phyloP scores from a whole-genome alignment of 164 flowering plant genomes.

The Malania oleifera region DNA sequence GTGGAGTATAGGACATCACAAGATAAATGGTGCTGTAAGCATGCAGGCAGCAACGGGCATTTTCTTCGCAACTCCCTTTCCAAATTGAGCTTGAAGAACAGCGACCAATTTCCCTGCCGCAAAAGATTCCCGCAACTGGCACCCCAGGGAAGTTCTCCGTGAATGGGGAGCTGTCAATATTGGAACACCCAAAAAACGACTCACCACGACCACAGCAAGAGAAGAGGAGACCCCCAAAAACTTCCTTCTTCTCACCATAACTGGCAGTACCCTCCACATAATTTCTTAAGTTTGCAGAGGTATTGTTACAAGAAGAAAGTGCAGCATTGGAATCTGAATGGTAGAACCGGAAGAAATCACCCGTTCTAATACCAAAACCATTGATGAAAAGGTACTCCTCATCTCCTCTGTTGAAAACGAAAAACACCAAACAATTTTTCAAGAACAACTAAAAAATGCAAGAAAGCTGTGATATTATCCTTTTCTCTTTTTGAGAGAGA shows the following conservation, averaged over 20 bases:
- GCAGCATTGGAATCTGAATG: constrained; percentile 42
- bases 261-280: constrained; percentile 1
- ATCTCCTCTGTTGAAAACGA: constrained; percentile 47
- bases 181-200: constrained; percentile 38
- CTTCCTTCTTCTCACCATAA: constrained; percentile 22
- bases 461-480: no score
- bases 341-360: constrained; percentile 63
- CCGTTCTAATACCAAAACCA: constrained; percentile 59
- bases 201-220: constrained; percentile 66
- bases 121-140: constrained; percentile 57
- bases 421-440: neutral
- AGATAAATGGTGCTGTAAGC: constrained; percentile 51
- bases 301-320: constrained; percentile 22
- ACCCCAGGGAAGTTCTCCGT: constrained; percentile 50
- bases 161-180: constrained; percentile 60
- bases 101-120: constrained; percentile 67
- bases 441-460: neutral
- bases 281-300: constrained; percentile 27
- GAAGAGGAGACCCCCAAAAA: constrained; percentile 63
- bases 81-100: constrained; percentile 10
- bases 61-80: constrained; percentile 13
- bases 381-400: constrained; percentile 52
- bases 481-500: no score
- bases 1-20: constrained; percentile 37
- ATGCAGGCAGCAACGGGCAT: constrained; percentile 27